These are phyloP conservation scores for Cornus suecica DNA, from an alignment of 148 eudicot genomes.

Conservation along the genomic window DNA sequence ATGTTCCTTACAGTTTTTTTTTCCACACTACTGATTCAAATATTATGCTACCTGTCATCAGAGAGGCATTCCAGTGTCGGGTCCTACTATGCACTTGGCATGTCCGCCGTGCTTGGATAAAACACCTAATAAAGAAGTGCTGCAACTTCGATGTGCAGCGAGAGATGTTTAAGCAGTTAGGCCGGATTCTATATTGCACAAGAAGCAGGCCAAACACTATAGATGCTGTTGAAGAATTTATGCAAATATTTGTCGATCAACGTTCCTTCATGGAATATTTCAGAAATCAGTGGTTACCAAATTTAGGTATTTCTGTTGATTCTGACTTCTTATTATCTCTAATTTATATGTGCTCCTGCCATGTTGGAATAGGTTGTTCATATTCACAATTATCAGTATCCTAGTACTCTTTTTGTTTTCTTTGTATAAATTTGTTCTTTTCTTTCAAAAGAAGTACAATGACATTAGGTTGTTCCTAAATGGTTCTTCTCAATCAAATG, in stretches of 20 bases:
- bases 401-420: neutral
- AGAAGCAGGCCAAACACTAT: slow-evolving; percentile 14
- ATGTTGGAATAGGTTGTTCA: neutral
- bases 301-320: slow-evolving; percentile 22
- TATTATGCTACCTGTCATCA: slow-evolving; percentile 2
- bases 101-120: slow-evolving; percentile 33
- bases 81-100: slow-evolving; percentile 32
- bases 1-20: neutral
- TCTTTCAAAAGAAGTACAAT: neutral
- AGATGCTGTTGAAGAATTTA: slow-evolving; percentile 27
- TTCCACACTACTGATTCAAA: neutral
- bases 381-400: neutral
- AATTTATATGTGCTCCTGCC: neutral
- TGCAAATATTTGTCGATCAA: slow-evolving; percentile 31
- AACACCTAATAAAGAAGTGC: slow-evolving; percentile 23
- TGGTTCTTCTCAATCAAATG: too few species aligned
- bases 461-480: neutral
- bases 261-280: slow-evolving; percentile 24
- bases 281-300: slow-evolving; percentile 27
- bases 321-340: slow-evolving; percentile 2
- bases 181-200: slow-evolving; percentile 27
- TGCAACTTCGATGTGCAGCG: slow-evolving; percentile 30
- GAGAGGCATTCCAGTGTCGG: slow-evolving; percentile 32
- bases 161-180: slow-evolving; percentile 36
- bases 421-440: neutral